Evolutionary conservation across 208 protist species (phyloP).

Genomic region (Leptomonas pyrrhocoris): DNA sequence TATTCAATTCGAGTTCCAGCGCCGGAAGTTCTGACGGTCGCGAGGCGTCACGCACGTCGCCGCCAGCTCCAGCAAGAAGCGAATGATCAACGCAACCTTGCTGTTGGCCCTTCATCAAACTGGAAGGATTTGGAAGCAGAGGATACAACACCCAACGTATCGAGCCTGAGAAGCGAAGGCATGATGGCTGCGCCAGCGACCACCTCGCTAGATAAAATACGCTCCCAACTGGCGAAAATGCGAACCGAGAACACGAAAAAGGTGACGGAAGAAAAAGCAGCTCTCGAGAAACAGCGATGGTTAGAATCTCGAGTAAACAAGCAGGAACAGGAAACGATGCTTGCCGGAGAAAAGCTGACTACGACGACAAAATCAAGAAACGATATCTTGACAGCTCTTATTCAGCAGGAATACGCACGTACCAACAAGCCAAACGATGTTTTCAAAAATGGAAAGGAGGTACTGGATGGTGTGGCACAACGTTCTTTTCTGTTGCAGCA

Average conservation of each 20-base stretch:
- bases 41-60: conserved; percentile 24
- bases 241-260: conserved; percentile 20
- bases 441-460: conserved; percentile 65
- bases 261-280: conserved; percentile 8
- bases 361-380: not conserved
- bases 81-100: not conserved
- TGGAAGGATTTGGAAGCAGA: not conserved
- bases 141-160: conserved; percentile 7
- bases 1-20: not conserved
- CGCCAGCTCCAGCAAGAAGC: conserved; percentile 7
- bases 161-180: conserved; percentile 22
- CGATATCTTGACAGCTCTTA: conserved; percentile 14
- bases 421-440: conserved; percentile 51
- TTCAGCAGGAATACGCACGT: conserved; percentile 22
- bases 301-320: conserved; percentile 8
- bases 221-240: conserved; percentile 46
- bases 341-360: not conserved
- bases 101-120: not conserved
- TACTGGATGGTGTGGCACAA: conserved; percentile 46
- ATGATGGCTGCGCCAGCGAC: conserved; percentile 58
- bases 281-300: conserved; percentile 16
- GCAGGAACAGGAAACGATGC: conserved; percentile 7
- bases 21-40: not conserved
- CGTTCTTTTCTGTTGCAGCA: conserved; percentile 32
- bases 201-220: conserved; percentile 68